phyloP scores from a whole-genome alignment of 2,329 filamentous ascomycete species.

The Venturia effusa region DNA sequence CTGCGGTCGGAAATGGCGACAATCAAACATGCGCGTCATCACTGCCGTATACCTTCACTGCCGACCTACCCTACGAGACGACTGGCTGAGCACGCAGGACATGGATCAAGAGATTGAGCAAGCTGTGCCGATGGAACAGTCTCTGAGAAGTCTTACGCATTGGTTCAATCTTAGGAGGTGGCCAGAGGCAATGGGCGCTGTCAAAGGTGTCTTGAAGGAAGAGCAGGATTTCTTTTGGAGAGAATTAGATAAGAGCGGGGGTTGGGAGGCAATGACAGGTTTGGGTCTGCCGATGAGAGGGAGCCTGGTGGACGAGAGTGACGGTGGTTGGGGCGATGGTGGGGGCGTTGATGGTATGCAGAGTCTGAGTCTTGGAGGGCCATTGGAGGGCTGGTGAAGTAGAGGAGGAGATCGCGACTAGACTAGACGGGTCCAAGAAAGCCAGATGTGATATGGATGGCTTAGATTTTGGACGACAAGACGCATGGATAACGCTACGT shows the following conservation, averaged over 20 bases:
- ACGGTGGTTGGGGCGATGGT: slow-evolving; percentile 1
- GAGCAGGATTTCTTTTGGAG: slow-evolving; percentile 38
- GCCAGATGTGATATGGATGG: not conserved
- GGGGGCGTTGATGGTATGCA: not conserved
- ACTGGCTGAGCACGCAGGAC: slow-evolving; percentile 86
- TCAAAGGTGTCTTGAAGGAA: slow-evolving; percentile 27
- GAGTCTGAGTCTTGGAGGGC: not conserved
- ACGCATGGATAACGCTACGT: not conserved
- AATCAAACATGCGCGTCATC: slow-evolving; percentile 97
- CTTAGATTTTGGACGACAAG: not conserved
- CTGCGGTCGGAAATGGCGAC: slow-evolving; percentile 95
- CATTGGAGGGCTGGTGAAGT: not conserved
- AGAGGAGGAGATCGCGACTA: not conserved
- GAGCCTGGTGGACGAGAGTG: not conserved
- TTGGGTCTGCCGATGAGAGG: slow-evolving; percentile 4
- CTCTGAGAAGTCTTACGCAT: slow-evolving; percentile 76
- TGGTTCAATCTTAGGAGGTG: slow-evolving; percentile 87
- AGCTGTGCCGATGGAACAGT: slow-evolving; percentile 83
- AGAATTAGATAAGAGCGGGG: slow-evolving; percentile 36
- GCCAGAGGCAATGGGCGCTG: slow-evolving; percentile 59
- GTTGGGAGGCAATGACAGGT: slow-evolving; percentile 1
- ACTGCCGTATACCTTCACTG: slow-evolving; percentile 94
- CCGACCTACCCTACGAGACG: slow-evolving; percentile 81
- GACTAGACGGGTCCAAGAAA: not conserved
- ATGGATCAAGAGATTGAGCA: slow-evolving; percentile 92